Percentiles rank a stretch among this genome's conserved stretches.
phyloP scores from a whole-genome alignment of 768 basidiomycete genomes.

The Tylopilus cervinicoccineus region DNA sequence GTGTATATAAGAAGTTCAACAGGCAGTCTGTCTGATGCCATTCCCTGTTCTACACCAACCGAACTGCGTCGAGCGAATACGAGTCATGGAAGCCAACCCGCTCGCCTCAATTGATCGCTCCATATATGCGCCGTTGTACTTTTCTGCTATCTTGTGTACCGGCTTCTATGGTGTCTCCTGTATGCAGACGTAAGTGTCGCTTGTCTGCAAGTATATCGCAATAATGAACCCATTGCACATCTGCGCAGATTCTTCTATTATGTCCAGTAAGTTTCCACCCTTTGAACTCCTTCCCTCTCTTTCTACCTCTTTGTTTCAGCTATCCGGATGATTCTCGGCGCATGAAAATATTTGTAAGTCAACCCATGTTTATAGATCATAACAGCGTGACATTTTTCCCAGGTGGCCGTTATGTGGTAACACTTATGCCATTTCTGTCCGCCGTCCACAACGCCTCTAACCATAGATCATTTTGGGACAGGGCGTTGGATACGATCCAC shows the following conservation, averaged over 20 bases:
- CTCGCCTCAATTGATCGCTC: neutral
- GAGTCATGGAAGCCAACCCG: neutral
- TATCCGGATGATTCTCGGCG: neutral
- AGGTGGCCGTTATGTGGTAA: constrained; percentile 13
- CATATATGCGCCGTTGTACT: neutral
- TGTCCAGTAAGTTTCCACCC: neutral
- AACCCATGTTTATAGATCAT: neutral
- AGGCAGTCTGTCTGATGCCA: neutral
- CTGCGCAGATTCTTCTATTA: constrained; percentile 10
- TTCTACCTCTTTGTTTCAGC: neutral
- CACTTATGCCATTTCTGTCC: too few species aligned
- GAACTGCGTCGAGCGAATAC: neutral
- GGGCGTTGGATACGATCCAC: constrained; percentile 11
- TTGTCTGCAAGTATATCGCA: neutral
- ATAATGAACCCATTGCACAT: too few species aligned
- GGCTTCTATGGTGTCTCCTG: constrained; percentile 2
- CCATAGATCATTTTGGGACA: neutral
- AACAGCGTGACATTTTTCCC: neutral
- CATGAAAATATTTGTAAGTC: constrained; percentile 7
- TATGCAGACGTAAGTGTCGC: constrained; percentile 11
- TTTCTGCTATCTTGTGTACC: neutral
- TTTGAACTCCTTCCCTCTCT: neutral
- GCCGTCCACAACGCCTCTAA: neutral
- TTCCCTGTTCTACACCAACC: neutral
- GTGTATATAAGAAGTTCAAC: neutral